These are phyloP conservation scores for Candida sakaeoensis DNA, from an alignment of 805 yeast species.

Conservation along the genomic window DNA sequence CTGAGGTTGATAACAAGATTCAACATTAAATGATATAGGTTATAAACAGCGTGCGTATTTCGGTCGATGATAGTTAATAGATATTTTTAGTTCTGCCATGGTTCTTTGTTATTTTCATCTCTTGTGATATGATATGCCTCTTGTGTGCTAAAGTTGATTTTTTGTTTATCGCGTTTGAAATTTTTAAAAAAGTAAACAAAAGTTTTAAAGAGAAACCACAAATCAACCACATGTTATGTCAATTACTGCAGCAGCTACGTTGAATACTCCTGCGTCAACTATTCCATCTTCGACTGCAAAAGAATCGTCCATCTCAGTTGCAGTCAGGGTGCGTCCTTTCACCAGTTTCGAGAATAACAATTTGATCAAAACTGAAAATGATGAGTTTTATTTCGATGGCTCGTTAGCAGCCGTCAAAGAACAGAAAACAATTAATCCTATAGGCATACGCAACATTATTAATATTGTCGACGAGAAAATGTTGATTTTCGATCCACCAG, in stretches of 20 bases:
- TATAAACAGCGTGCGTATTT: neutral
- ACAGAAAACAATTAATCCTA: conserved; percentile 26
- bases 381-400: conserved; percentile 48
- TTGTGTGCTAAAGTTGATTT: neutral
- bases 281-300: conserved; percentile 40
- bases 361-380: conserved; percentile 38
- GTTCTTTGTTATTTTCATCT: neutral
- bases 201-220: neutral
- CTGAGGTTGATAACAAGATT: conserved; percentile 19
- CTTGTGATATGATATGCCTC: neutral
- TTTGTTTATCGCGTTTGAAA: conserved; percentile 4
- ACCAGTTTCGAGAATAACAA: conserved; percentile 53
- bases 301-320: conserved; percentile 68
- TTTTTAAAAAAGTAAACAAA: conserved; percentile 4
- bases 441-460: conserved; percentile 64
- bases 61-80: neutral
- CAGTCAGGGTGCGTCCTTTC: conserved; percentile 84
- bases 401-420: conserved; percentile 28
- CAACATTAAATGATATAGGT: conserved; percentile 5
- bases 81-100: neutral
- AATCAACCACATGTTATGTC: conserved; percentile 7
- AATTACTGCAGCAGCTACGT: conserved; percentile 4
- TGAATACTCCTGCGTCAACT: conserved; percentile 4
- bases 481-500: conserved; percentile 85
- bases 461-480: conserved; percentile 80